Base-by-base conservation (phyloP, 2,329 filamentous ascomycete species). In the Teratosphaeria nubilosa region DNA sequence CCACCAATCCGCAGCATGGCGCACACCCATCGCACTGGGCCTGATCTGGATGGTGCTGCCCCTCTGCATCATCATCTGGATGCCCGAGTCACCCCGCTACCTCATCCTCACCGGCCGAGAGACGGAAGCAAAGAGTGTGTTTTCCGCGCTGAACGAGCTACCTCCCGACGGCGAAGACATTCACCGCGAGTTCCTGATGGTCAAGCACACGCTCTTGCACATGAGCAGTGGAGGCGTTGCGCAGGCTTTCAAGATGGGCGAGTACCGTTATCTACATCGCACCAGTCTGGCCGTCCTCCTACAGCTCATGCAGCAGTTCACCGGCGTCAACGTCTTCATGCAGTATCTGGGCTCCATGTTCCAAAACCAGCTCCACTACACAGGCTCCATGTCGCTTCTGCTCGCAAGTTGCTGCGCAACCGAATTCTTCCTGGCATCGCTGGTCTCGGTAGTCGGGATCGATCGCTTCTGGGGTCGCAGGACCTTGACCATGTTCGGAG, bases 91-190 rank as follows among this genome's bases (percentile, higher is more conserved):
- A 1, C 71, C 71, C 2, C 65, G 70, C 9, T 73, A 81, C 79
- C 73, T 84, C 10, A 77, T 84, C 31, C 68, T 82, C 54, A 80
- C 80, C 65, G 80, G 80, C 34, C 73, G 75, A 11, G 79, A 82
- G 61, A 75, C 81, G 27, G 78, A 81, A 62, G 78, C 78, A 0
- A 66, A 75, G 22, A 68, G 74, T 13, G 77, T 80, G 2, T 66
- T 81, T 34, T 71, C 68, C 2, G 77, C 76, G 14, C 68, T 81
- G 3, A 73, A 76, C 59, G 77, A 80, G 55, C 73, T 78, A 27
- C 68, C 75, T 10, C 67, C 70, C 22, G 76, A 79, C n/a, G 73
- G 78, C 55, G 66, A 72, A 25, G 74, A 74, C 56, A 68, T 81
- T 31, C 70, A 74, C 20, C 72, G 72, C 25, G 78, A 81, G 58